A percentile compares a stretch with the other conserved stretches of the same genome.
phyloP scores from a whole-genome alignment of 176 grass and related monocot genomes.

The Miscanthus lutarioriparius region DNA sequence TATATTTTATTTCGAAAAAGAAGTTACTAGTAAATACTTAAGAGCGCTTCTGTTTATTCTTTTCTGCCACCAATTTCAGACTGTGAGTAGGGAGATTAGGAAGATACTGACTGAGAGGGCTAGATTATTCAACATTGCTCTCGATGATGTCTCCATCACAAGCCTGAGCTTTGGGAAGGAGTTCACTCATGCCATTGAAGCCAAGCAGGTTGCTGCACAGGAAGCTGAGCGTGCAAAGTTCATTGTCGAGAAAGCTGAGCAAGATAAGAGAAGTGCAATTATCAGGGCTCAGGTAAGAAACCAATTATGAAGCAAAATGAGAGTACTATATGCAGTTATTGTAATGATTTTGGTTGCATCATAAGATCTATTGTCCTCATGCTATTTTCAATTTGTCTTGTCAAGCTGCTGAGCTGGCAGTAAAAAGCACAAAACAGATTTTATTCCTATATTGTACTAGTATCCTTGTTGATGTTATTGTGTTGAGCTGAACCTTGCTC shows the following conservation, averaged over 20 bases:
- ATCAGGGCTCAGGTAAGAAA: conserved; percentile 74
- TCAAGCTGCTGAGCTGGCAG: neutral
- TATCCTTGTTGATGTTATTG: neutral
- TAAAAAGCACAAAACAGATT: neutral
- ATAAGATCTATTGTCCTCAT: neutral
- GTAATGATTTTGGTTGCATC: too few relatives aligned
- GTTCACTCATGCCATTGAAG: conserved; percentile 87
- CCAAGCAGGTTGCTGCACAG: conserved; percentile 91
- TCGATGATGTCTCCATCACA: conserved; percentile 89
- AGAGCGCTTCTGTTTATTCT: neutral
- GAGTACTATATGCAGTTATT: neutral
- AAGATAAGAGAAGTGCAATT: conserved; percentile 84
- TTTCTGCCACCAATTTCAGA: conserved; percentile 29
- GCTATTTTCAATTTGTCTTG: neutral
- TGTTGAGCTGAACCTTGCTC: neutral
- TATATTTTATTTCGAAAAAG: neutral
- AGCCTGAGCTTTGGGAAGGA: conserved; percentile 90
- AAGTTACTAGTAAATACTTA: conserved; percentile 4
- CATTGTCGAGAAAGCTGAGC: conserved; percentile 92
- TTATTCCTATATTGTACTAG: too few relatives aligned
- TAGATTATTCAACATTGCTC: conserved; percentile 67
- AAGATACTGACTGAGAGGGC: conserved; percentile 94
- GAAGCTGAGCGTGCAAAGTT: conserved; percentile 88
- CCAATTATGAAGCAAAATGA: neutral
- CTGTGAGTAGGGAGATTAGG: conserved; percentile 88